Percentiles rank a stretch among this genome's conserved stretches.
These are phyloP conservation scores for Diutina siamensis DNA, from an alignment of 1,139 yeast genomes.

Conservation along the genomic window DNA sequence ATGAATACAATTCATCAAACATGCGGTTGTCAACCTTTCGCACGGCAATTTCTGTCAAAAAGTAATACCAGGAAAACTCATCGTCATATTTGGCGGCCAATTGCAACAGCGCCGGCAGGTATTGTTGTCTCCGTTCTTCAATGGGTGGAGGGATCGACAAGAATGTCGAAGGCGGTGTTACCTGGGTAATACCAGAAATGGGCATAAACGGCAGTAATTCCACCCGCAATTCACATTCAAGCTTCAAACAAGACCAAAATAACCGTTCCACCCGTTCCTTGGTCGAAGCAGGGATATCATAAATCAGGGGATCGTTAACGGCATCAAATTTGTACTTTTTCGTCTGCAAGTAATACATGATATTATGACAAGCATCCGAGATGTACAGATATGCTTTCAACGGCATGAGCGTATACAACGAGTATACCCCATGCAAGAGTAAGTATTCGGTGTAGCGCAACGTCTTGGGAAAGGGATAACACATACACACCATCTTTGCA, in stretches of 20 bases:
- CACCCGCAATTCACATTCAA: conserved; percentile 33
- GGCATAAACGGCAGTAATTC: conserved; percentile 35
- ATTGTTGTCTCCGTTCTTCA: conserved; percentile 15
- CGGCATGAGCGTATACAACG: conserved; percentile 27
- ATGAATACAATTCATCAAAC: conserved; percentile 26
- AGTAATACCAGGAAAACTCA: conserved; percentile 36
- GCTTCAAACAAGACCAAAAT: conserved; percentile 35
- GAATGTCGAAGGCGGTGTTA: conserved; percentile 31
- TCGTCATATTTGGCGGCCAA: conserved; percentile 24
- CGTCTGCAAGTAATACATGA: conserved; percentile 20
- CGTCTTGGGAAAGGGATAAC: conserved; percentile 5
- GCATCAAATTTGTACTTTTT: conserved; percentile 7
- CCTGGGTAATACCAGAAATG: conserved; percentile 28
- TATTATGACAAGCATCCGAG: conserved; percentile 22
- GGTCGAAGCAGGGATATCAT: conserved; percentile 9
- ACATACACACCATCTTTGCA: conserved; percentile 6
- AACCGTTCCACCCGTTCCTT: conserved; percentile 22
- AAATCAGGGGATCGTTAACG: conserved; percentile 5
- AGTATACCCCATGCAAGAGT: conserved; percentile 24
- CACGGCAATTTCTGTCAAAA: conserved; percentile 37
- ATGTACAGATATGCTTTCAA: conserved; percentile 25
- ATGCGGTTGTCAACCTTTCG: conserved; percentile 35
- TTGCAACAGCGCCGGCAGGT: conserved; percentile 16
- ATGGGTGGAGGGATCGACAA: conserved; percentile 27
- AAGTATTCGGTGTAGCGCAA: conserved; percentile 13